Percentiles rank a stretch among this genome's conserved stretches.
Evolutionary conservation across 2,329 filamentous ascomycete genomes (phyloP).

Genomic region (Tolypocladium inflatum): DNA sequence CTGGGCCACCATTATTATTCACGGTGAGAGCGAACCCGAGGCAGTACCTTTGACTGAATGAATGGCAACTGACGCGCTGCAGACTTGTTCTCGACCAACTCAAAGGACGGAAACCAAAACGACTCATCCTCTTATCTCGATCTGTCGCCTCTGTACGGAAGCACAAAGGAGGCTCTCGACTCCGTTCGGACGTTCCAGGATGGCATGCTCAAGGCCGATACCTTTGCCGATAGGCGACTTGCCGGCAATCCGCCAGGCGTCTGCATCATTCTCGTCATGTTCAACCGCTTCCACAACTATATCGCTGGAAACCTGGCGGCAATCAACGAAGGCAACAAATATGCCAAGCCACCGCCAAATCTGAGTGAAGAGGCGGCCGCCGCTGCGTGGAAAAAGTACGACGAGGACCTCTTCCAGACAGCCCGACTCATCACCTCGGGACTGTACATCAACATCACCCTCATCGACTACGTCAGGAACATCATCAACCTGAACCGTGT

Average conservation of each 20-base stretch:
- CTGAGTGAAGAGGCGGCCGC: constrained; percentile 39
- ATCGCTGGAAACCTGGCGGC: constrained; percentile 66
- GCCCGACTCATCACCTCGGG: constrained; percentile 66
- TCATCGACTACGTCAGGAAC: constrained; percentile 70
- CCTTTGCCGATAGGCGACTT: constrained; percentile 61
- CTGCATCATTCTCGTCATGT: constrained; percentile 64
- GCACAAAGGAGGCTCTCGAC: constrained; percentile 56
- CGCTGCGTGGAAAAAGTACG: constrained; percentile 56
- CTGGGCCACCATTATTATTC: constrained; percentile 65
- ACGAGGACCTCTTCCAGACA: constrained; percentile 73
- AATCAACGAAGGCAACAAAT: constrained; percentile 81
- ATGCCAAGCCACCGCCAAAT: constrained; percentile 50
- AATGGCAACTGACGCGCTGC: not conserved
- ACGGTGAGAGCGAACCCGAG: constrained; percentile 34
- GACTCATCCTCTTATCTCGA: constrained; percentile 66
- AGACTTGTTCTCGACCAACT: constrained; percentile 64
- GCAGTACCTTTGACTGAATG: rapidly evolving
- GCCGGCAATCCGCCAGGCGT: constrained; percentile 64
- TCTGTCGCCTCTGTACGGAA: constrained; percentile 62
- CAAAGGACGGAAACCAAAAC: constrained; percentile 46
- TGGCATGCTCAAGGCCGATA: constrained; percentile 63
- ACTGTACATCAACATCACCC: constrained; percentile 69
- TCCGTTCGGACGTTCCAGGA: constrained; percentile 59
- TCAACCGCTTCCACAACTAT: constrained; percentile 81
- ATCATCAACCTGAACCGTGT: constrained; percentile 51